phyloP scores from a whole-genome alignment of 2,329 filamentous ascomycete genomes.

The Cladorrhinum sp. region DNA sequence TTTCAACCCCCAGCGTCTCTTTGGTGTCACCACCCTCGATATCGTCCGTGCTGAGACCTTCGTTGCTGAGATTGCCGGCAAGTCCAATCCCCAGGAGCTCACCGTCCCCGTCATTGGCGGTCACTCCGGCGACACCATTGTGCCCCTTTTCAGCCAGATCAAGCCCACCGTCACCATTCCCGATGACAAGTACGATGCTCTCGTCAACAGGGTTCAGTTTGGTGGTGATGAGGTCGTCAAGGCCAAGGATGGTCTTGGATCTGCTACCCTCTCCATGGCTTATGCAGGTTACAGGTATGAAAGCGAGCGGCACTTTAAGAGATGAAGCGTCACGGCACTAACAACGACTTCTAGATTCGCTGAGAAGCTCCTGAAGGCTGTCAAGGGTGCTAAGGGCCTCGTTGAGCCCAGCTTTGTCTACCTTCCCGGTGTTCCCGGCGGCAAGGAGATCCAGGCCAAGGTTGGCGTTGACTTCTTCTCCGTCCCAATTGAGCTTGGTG shows the following conservation, averaged over 20 bases:
- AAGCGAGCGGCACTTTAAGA: background rate
- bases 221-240: conserved; percentile 92
- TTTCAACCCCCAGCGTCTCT: conserved; percentile 93
- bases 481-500: conserved; percentile 90
- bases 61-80: conserved; percentile 78
- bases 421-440: conserved; percentile 83
- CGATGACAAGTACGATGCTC: conserved; percentile 81
- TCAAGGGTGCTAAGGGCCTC: conserved; percentile 86
- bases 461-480: conserved; percentile 93
- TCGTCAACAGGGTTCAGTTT: conserved; percentile 95
- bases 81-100: conserved; percentile 76
- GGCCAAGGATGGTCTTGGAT: conserved; percentile 80
- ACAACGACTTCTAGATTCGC: conserved; percentile 64
- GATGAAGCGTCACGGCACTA: conserved; percentile 10
- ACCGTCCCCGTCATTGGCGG: conserved; percentile 92
- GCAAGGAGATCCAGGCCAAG: conserved; percentile 79
- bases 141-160: conserved; percentile 92
- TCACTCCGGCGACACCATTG: conserved; percentile 97
- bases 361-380: conserved; percentile 87
- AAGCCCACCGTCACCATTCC: conserved; percentile 78
- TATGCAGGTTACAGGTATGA: conserved; percentile 88
- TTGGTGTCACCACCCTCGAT: conserved; percentile 97
- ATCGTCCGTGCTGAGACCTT: conserved; percentile 98
- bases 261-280: conserved; percentile 82
- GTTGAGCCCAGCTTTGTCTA: conserved; percentile 96